Base-by-base conservation (phyloP, 2,329 filamentous ascomycete genomes). In the Orbilia javanica region DNA sequence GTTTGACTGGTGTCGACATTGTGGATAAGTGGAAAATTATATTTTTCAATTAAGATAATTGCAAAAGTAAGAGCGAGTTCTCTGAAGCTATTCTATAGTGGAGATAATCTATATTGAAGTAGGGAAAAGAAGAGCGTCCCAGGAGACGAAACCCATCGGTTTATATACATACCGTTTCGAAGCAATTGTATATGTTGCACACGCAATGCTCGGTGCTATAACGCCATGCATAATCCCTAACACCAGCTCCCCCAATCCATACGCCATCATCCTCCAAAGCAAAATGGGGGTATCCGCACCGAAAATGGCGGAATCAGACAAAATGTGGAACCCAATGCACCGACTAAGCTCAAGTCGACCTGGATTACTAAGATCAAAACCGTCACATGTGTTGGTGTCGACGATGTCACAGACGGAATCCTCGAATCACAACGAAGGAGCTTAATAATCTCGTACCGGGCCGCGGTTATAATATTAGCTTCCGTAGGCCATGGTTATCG, bases 121-220 rank as follows among this genome's bases (percentile, higher is more conserved):
- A 44, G 27, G 46, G 22, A 15, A 18, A 36, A 20, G 15, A 68
- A 68, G 8, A 39, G 8, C n/a, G n/a, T 29, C 3, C 18, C 22
- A 3, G 4, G n/a, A 46, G 34, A 31, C 5, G 31, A 20, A 55
- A 18, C 31, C 13, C 48, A 55, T 1, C 5, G 50, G 48, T 44
- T n/a, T 68, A 57, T 68, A 68, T 57, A 68, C 34, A 57, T 50
- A 27, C n/a, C n/a, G 18, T 52, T 65, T 65, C 42, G 29, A 22
- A 20, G 8, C 29, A 22, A 10, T 4, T 7, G 42, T 44, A n/a
- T 5, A 13, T 1, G 42, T 7, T 44, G n/a, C 7, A 44, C n/a
- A 20, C 42, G n/a, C 42, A 18, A 44, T 44, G 42, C 42, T n/a
- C n/a, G 11, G 8, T 20, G n/a, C 42, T 20, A 44, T 18, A 60